Conservation (phyloP, 106 monocot species). For the Dactylorhiza incarnata region DNA sequence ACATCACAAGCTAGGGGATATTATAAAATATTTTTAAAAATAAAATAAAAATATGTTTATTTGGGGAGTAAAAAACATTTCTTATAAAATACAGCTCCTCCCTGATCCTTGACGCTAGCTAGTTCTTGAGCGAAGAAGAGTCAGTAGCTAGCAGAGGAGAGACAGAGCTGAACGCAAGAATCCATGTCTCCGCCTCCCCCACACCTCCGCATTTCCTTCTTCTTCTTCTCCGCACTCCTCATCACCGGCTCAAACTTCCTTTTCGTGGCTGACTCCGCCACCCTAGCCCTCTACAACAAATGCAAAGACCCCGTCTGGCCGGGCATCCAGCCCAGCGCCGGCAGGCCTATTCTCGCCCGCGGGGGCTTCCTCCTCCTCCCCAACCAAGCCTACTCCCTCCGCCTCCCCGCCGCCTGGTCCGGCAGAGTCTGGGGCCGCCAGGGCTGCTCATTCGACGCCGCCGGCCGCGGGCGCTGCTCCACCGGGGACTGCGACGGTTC, state of each 20-base stretch:
- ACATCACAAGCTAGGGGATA: too few relatives aligned
- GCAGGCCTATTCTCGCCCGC: slow-evolving; percentile 43
- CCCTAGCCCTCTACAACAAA: slow-evolving; percentile 51
- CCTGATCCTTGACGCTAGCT: too few relatives aligned
- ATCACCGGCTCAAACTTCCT: neutral
- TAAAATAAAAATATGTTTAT: too few relatives aligned
- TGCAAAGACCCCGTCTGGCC: slow-evolving; percentile 57
- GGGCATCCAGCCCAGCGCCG: slow-evolving; percentile 61
- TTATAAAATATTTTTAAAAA: too few relatives aligned
- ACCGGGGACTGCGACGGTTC: slow-evolving; percentile 61
- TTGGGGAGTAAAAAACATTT: too few relatives aligned
- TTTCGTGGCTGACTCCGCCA: slow-evolving; percentile 19
- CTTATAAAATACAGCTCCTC: neutral
- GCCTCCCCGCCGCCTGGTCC: slow-evolving; percentile 48
- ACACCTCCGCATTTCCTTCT: neutral
- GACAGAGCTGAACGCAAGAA: neutral
- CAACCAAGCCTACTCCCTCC: slow-evolving; percentile 48
- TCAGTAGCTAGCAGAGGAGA: neutral
- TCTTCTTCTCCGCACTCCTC: neutral
- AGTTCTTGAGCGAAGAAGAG: too few relatives aligned
- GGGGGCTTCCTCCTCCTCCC: slow-evolving; percentile 52
- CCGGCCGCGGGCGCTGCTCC: slow-evolving; percentile 49
- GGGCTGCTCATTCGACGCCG: slow-evolving; percentile 48
- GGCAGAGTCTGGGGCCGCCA: slow-evolving; percentile 68
- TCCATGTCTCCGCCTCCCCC: neutral